Evolutionary conservation across 768 basidiomycete genomes (phyloP).

Genomic region (Pleurotus giganteus): DNA sequence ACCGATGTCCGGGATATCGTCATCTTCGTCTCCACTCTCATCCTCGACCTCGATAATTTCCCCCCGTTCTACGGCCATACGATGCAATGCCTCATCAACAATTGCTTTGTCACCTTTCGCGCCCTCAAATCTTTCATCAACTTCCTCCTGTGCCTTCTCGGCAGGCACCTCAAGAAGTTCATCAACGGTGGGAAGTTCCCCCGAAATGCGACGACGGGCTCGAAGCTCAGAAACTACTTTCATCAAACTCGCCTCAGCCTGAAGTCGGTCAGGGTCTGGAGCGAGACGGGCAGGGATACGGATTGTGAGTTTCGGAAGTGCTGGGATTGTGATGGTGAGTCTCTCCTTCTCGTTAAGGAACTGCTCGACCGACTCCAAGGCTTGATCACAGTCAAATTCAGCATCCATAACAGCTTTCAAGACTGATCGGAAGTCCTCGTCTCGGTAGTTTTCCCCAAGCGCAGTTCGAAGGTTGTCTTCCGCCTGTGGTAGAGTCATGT

Average conservation of each 20-base stretch:
- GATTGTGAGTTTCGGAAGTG: slow-evolving; percentile 2
- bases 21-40: background rate
- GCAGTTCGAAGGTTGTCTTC: slow-evolving; percentile 11
- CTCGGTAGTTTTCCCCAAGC: slow-evolving; percentile 13
- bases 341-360: slow-evolving; percentile 1
- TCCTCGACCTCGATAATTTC: background rate
- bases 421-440: slow-evolving; percentile 15
- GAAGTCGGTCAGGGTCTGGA: background rate
- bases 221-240: background rate
- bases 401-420: slow-evolving; percentile 16
- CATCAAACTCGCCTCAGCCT: background rate
- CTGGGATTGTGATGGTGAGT: slow-evolving; percentile 9
- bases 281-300: background rate
- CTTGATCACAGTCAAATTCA: slow-evolving; percentile 9
- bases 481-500: slow-evolving; percentile 15
- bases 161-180: background rate
- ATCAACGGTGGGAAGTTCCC: background rate
- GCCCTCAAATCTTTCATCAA: background rate
- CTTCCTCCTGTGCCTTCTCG: background rate
- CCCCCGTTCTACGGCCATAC: background rate
- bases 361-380: slow-evolving; percentile 11
- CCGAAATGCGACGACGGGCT: background rate
- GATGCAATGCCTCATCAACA: background rate
- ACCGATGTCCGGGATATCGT: background rate
- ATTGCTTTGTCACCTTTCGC: background rate